Conservation (phyloP, 306 rosid genomes). For the Luffa acutangula region DNA sequence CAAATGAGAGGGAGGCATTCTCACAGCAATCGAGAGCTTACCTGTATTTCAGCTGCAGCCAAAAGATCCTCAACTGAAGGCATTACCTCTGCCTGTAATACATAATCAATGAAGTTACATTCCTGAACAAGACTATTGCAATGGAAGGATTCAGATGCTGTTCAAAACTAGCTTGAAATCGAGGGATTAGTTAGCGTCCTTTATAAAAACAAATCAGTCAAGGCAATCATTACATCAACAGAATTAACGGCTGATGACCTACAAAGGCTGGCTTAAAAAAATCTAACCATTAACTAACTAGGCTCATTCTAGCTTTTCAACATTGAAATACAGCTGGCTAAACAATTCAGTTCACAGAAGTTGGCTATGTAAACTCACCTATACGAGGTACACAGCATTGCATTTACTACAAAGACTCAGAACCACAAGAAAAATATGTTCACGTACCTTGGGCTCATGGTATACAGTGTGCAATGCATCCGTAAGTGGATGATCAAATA, state of each 20-base stretch:
- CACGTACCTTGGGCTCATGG: slow-evolving; percentile 81
- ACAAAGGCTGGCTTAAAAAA: not conserved
- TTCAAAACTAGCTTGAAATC: not conserved
- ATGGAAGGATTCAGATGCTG: not conserved
- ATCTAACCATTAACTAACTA: not conserved
- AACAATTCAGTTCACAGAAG: not conserved
- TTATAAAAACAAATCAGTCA: not conserved
- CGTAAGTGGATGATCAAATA: slow-evolving; percentile 68
- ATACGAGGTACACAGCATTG: not conserved
- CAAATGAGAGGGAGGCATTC: slow-evolving; percentile 12
- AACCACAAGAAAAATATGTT: not conserved
- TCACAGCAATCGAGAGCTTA: slow-evolving; percentile 13
- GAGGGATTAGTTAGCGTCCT: not conserved
- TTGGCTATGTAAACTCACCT: not conserved
- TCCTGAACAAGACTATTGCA: slow-evolving; percentile 10
- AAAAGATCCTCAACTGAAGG: slow-evolving; percentile 74
- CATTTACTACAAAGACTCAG: not conserved
- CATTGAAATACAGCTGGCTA: not conserved
- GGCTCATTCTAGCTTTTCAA: not conserved
- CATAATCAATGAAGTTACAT: slow-evolving; percentile 11
- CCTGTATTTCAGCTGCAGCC: slow-evolving; percentile 80
- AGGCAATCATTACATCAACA: not conserved
- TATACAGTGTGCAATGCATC: slow-evolving; percentile 64
- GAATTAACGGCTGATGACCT: not conserved
- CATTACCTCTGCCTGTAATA: slow-evolving; percentile 75